Evolutionary conservation across 495 filamentous ascomycete genomes (phyloP).

Genomic region (Penicillium roqueforti): DNA sequence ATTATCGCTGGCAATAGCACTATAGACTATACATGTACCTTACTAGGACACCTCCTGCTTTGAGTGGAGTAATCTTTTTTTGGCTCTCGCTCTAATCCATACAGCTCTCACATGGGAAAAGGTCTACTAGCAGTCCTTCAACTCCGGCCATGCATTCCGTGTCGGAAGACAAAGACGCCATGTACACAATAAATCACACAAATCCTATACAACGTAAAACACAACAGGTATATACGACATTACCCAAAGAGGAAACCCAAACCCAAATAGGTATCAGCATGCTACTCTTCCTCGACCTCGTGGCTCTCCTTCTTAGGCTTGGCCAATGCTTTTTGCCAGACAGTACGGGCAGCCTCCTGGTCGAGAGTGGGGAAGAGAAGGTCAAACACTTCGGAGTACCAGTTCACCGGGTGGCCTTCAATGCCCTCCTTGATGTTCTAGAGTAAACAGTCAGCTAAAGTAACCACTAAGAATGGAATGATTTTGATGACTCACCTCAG

Average conservation of each 20-base stretch:
- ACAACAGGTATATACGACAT: conserved; percentile 19
- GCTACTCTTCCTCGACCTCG: conserved; percentile 36
- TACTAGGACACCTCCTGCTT: neutral
- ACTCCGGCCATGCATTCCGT: conserved; percentile 15
- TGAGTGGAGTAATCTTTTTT: conserved; percentile 10
- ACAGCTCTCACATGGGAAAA: conserved; percentile 8
- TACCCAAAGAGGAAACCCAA: neutral
- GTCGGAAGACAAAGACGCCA: conserved; percentile 11
- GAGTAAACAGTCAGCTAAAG: conserved; percentile 15
- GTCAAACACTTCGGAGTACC: conserved; percentile 93
- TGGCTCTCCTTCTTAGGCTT: conserved; percentile 49
- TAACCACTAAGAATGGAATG: neutral
- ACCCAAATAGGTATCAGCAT: conserved; percentile 1
- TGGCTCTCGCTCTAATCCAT: conserved; percentile 5
- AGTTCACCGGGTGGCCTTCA: conserved; percentile 80
- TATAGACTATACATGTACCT: neutral
- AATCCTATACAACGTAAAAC: conserved; percentile 17
- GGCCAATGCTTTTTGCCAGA: conserved; percentile 70
- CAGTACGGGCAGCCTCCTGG: conserved; percentile 59
- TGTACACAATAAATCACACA: conserved; percentile 23
- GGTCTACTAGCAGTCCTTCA: conserved; percentile 8
- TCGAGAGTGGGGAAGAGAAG: conserved; percentile 85
- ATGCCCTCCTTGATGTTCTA: conserved; percentile 97
- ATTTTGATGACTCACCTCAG: conserved; percentile 63
- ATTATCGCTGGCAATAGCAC: neutral